Conservation (phyloP, 2,329 filamentous ascomycete species). For the Fusarium napiforme region DNA sequence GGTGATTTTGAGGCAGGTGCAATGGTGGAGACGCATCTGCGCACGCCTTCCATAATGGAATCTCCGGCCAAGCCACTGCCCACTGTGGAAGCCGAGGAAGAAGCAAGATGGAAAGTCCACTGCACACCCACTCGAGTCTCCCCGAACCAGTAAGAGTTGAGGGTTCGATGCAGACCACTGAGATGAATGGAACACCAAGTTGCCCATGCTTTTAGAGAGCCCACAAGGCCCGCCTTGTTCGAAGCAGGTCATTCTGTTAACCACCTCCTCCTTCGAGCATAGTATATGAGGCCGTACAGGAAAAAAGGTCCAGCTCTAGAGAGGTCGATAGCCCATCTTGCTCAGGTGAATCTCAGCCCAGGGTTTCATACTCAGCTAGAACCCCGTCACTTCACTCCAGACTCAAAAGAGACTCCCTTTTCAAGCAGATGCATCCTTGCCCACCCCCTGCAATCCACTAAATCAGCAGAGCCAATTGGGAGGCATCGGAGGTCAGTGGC, state of each 20-base stretch:
- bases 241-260: conserved; percentile 31
- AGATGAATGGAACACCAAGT: conserved; percentile 32
- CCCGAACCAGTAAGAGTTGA: conserved; percentile 22
- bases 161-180: conserved; percentile 11
- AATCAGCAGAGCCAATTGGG: conserved; percentile 24
- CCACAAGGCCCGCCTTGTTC: conserved; percentile 34
- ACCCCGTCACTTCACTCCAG: not conserved
- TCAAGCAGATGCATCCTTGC: conserved; percentile 22
- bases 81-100: conserved; percentile 42
- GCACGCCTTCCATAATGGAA: conserved; percentile 37
- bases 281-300: conserved; percentile 21
- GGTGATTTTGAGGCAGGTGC: conserved; percentile 38
- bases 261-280: conserved; percentile 44
- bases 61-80: conserved; percentile 42
- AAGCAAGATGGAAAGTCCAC: conserved; percentile 44
- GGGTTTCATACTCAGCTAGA: conserved; percentile 21
- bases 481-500: conserved; percentile 13
- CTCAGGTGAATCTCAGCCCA: not conserved
- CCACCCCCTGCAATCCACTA: conserved; percentile 23
- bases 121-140: conserved; percentile 35
- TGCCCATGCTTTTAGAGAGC: conserved; percentile 24
- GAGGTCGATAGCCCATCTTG: not conserved
- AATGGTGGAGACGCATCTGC: conserved; percentile 31
- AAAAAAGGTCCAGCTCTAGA: conserved; percentile 12
- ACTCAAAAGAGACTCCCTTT: conserved; percentile 15